phyloP scores from a whole-genome alignment of 805 yeast species.

The Wickerhamiella vanderwaltii region DNA sequence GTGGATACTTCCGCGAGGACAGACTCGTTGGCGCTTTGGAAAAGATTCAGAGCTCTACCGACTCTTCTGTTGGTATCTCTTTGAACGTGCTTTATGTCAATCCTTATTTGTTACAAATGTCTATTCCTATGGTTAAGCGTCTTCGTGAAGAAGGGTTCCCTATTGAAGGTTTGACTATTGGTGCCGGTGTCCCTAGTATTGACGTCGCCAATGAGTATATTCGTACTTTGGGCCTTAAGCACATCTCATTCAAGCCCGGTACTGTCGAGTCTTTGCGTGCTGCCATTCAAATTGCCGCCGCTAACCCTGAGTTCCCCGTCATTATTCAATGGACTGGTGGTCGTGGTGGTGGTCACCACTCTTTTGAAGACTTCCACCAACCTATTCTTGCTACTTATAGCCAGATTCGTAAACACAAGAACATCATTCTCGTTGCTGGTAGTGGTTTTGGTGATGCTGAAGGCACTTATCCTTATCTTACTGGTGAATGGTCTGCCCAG shows the following conservation, averaged over 20 bases:
- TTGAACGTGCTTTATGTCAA: slow-evolving; percentile 89
- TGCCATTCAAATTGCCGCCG: slow-evolving; percentile 80
- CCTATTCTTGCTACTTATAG: slow-evolving; percentile 94
- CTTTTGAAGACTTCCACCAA: slow-evolving; percentile 97
- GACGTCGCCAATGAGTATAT: slow-evolving; percentile 97
- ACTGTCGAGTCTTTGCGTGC: slow-evolving; percentile 84
- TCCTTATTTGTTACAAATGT: slow-evolving; percentile 98
- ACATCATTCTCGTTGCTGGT: slow-evolving; percentile 88
- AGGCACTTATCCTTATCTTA: slow-evolving; percentile 93
- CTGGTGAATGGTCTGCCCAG: slow-evolving; percentile 88
- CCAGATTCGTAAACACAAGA: slow-evolving; percentile 79
- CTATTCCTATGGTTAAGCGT: slow-evolving; percentile 85
- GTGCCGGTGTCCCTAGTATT: slow-evolving; percentile 98
- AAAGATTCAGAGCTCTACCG: slow-evolving; percentile 51
- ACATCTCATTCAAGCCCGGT: slow-evolving; percentile 95
- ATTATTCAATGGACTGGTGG: slow-evolving; percentile 99
- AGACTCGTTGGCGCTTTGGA: slow-evolving; percentile 66
- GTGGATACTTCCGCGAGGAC: slow-evolving; percentile 80
- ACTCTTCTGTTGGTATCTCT: slow-evolving; percentile 84
- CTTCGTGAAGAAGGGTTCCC: slow-evolving; percentile 90
- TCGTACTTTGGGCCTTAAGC: slow-evolving; percentile 80
- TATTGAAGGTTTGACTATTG: slow-evolving; percentile 88
- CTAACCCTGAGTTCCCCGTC: slow-evolving; percentile 93
- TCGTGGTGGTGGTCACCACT: slow-evolving; percentile 99
- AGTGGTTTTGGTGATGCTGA: slow-evolving; percentile 97